phyloP scores from a whole-genome alignment of 208 protist species.

The Trypanosoma cruzi region DNA sequence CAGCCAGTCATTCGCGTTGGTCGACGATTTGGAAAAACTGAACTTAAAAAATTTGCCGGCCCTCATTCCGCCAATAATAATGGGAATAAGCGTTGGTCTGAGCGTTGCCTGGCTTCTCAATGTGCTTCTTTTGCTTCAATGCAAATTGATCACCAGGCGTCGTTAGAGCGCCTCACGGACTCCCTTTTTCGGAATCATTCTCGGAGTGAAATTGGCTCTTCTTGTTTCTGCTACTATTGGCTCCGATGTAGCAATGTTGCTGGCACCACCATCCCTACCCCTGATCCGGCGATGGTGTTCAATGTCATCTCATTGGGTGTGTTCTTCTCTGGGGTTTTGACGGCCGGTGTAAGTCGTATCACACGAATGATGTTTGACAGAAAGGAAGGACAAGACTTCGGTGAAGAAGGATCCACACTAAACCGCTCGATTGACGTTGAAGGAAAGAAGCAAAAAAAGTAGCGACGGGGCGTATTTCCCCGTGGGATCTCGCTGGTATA shows the following conservation, averaged over 20 bases:
- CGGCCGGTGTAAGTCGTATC: slow-evolving; percentile 33
- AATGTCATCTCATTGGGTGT: slow-evolving; percentile 68
- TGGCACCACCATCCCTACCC: slow-evolving; percentile 67
- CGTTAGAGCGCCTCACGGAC: slow-evolving; percentile 29
- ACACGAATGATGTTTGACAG: slow-evolving; percentile 28
- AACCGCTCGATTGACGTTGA: background rate
- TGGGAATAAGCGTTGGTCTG: background rate
- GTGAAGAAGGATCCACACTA: background rate
- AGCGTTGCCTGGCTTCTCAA: slow-evolving; percentile 1
- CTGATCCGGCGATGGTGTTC: slow-evolving; percentile 81
- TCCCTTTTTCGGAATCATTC: slow-evolving; percentile 1
- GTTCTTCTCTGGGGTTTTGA: slow-evolving; percentile 36
- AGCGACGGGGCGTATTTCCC: too few relatives aligned
- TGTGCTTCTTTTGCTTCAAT: slow-evolving; percentile 17
- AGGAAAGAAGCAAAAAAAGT: too few relatives aligned
- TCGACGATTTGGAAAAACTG: background rate
- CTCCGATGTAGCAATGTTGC: slow-evolving; percentile 55
- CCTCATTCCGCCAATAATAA: slow-evolving; percentile 4
- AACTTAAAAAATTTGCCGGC: background rate
- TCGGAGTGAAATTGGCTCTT: background rate
- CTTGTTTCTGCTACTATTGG: slow-evolving; percentile 37
- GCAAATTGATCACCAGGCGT: slow-evolving; percentile 49
- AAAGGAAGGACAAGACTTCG: slow-evolving; percentile 7
- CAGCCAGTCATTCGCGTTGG: slow-evolving; percentile 64
- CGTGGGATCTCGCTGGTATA: too few relatives aligned